phyloP scores from a whole-genome alignment of 2,329 filamentous ascomycete species.

The Aspergillus uvarum region DNA sequence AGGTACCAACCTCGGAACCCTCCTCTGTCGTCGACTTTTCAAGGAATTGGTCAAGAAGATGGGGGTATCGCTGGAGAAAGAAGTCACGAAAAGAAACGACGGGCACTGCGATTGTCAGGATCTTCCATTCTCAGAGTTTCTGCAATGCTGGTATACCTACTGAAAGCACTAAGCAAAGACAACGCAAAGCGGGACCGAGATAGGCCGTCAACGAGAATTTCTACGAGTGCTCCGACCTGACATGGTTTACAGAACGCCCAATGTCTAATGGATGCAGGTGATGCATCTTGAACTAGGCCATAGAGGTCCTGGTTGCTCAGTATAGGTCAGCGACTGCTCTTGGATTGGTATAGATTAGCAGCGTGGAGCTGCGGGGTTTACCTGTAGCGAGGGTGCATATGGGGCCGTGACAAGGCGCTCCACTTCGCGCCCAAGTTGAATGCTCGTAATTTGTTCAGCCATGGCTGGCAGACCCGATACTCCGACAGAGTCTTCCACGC shows the following conservation, averaged over 20 bases:
- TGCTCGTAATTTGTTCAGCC: conserved; percentile 19
- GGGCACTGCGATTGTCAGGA: conserved; percentile 27
- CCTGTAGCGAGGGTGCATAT: conserved; percentile 53
- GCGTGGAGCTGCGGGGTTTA: conserved; percentile 29
- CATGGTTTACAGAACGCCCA: conserved; percentile 54
- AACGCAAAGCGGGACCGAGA: conserved; percentile 53
- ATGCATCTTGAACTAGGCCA: conserved; percentile 27
- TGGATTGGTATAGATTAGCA: neutral
- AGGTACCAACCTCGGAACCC: conserved; percentile 31
- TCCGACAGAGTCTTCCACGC: neutral
- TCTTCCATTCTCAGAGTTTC: neutral
- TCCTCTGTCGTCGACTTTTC: conserved; percentile 28
- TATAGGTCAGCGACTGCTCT: conserved; percentile 11
- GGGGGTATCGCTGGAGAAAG: conserved; percentile 34
- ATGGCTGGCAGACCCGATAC: conserved; percentile 21
- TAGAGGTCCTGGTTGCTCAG: conserved; percentile 31
- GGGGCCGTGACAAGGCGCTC: conserved; percentile 49
- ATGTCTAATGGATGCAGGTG: conserved; percentile 38
- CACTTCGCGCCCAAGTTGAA: conserved; percentile 42
- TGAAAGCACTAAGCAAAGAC: conserved; percentile 50
- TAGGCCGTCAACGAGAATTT: conserved; percentile 51
- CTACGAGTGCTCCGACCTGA: conserved; percentile 47
- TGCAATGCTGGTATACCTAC: conserved; percentile 29
- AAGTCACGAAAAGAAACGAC: conserved; percentile 33
- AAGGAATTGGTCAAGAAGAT: conserved; percentile 37